Evolutionary conservation across 208 protist species (phyloP).

Genomic region (Endotrypanum monterogeii): DNA sequence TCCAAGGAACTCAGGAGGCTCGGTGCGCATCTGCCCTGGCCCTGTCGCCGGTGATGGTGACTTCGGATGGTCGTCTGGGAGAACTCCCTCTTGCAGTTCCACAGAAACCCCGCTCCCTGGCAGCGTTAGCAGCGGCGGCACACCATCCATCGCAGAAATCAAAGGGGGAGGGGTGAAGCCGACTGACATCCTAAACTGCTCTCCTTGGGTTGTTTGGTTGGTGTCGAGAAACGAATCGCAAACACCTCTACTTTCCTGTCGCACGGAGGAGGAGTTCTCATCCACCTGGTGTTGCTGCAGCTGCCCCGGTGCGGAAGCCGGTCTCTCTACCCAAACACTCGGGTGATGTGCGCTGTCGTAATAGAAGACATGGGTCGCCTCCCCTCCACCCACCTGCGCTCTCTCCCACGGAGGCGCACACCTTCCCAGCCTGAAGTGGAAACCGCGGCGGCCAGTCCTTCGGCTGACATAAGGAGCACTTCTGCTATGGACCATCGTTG

Average conservation of each 20-base stretch:
- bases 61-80: not conserved
- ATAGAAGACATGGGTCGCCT: not conserved
- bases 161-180: slow-evolving; percentile 5
- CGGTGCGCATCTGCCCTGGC: not conserved
- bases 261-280: not conserved
- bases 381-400: not conserved
- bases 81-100: not conserved
- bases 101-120: not conserved
- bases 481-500: not conserved
- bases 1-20: not conserved
- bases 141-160: not conserved
- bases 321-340: slow-evolving; percentile 14
- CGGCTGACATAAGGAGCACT: not conserved
- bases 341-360: slow-evolving; percentile 18
- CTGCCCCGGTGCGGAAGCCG: not conserved
- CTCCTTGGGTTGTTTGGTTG: not conserved
- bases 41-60: not conserved
- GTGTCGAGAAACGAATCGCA: not conserved
- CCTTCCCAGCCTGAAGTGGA: not conserved
- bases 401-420: not conserved
- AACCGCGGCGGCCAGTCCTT: not conserved
- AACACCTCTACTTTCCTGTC: not conserved
- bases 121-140: not conserved
- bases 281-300: not conserved
- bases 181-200: not conserved